phyloP scores from a whole-genome alignment of 495 filamentous ascomycete genomes.

The Aspergillus ellipticus region DNA sequence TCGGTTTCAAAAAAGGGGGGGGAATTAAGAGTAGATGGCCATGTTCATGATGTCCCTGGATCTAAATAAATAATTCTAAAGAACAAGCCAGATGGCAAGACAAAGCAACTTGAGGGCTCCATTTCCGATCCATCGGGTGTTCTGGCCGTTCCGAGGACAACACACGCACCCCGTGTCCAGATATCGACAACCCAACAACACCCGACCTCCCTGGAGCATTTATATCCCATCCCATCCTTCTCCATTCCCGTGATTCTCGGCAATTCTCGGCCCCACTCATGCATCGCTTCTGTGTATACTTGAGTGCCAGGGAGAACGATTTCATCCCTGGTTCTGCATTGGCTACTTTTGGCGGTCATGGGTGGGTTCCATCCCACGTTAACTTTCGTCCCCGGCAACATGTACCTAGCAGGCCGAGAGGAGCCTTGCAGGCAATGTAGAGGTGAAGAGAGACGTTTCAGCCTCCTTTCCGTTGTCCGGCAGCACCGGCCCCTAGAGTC shows the following conservation, averaged over 20 bases:
- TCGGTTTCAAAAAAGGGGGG: too few relatives aligned
- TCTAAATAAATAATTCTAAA: slow-evolving; percentile 5
- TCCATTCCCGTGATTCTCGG: too few relatives aligned
- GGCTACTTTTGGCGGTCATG: background rate
- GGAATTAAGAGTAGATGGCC: background rate
- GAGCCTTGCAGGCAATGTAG: background rate
- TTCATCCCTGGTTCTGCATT: background rate
- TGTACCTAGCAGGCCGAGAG: background rate
- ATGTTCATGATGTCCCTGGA: background rate
- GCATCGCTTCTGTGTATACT: background rate
- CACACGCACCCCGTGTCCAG: too few relatives aligned
- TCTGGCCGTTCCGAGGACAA: background rate
- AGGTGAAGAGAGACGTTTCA: slow-evolving; percentile 9
- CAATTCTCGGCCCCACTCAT: too few relatives aligned
- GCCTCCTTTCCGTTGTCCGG: slow-evolving; percentile 30
- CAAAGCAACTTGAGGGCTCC: slow-evolving; percentile 1
- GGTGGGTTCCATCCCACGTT: slow-evolving; percentile 6
- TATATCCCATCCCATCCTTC: too few relatives aligned
- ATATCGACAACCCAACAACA: too few relatives aligned
- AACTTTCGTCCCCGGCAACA: background rate
- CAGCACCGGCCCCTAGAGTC: slow-evolving; percentile 21
- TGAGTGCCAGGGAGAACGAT: background rate
- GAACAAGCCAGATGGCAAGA: background rate
- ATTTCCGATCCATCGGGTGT: background rate
- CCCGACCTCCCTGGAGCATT: too few relatives aligned